Evolutionary conservation across 768 basidiomycete species (phyloP).

Genomic region (Calvatia gigantea): DNA sequence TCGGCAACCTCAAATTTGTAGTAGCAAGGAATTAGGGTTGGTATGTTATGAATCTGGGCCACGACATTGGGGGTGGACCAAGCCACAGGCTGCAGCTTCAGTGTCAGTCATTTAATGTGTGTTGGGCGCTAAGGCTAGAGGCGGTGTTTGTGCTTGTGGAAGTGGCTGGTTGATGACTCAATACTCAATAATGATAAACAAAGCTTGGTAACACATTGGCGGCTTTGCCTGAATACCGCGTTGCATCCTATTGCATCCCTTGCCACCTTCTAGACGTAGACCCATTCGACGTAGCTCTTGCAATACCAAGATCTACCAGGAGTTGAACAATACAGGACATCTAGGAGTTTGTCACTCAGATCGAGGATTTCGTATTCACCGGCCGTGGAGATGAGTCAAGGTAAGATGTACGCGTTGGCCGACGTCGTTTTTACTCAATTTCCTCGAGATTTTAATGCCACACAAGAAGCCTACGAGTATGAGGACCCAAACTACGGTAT

Average conservation of each 20-base stretch:
- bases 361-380: not conserved
- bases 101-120: not conserved
- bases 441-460: slow-evolving; percentile 41
- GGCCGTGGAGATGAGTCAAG: slow-evolving; percentile 45
- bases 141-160: slow-evolving; percentile 8
- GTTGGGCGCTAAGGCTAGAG: not conserved
- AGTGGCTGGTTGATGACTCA: not conserved
- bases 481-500: slow-evolving; percentile 57
- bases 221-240: not conserved
- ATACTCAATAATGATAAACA: slow-evolving; percentile 27
- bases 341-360: not conserved
- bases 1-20: slow-evolving; percentile 9
- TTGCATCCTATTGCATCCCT: not conserved
- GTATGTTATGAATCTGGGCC: not conserved
- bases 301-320: not conserved
- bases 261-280: not conserved
- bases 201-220: slow-evolving; percentile 24
- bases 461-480: slow-evolving; percentile 53
- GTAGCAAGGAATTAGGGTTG: not conserved
- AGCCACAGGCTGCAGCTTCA: too few relatives aligned
- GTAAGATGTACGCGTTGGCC: slow-evolving; percentile 31
- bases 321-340: not conserved
- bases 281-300: not conserved
- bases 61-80: too few relatives aligned
- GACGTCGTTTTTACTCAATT: slow-evolving; percentile 27